Evolutionary conservation across 257 asterid species (phyloP).

Genomic region (Ilex asprella): DNA sequence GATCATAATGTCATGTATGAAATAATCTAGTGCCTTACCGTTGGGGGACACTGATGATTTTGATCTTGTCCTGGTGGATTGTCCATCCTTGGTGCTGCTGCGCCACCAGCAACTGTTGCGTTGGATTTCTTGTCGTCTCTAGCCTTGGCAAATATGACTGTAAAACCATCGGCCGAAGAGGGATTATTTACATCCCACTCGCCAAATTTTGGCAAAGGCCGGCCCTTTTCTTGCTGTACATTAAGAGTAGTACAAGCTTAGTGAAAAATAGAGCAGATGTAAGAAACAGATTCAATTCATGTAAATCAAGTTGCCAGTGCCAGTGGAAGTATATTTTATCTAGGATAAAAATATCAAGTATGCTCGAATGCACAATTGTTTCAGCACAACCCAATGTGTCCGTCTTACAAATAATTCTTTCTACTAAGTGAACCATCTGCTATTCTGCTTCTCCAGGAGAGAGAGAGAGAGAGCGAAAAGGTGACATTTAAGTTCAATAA

Average conservation of each 20-base stretch:
- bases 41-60: constrained; percentile 1
- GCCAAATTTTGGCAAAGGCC: constrained; percentile 45
- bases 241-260: too few relatives aligned
- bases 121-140: constrained; percentile 42
- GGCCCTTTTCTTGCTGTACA: constrained; percentile 25
- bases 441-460: too few relatives aligned
- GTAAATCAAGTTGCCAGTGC: not conserved
- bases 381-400: too few relatives aligned
- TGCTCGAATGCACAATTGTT: too few relatives aligned
- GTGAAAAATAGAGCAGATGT: too few relatives aligned
- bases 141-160: constrained; percentile 44
- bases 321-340: too few relatives aligned
- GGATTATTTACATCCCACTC: constrained; percentile 50
- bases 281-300: not conserved
- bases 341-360: too few relatives aligned
- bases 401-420: too few relatives aligned
- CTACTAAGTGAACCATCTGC: too few relatives aligned
- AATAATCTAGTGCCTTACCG: constrained; percentile 5
- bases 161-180: constrained; percentile 44
- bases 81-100: constrained; percentile 1
- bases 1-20: too few relatives aligned
- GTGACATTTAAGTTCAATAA: too few relatives aligned
- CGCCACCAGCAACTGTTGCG: constrained; percentile 12
- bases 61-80: constrained; percentile 3
- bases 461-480: too few relatives aligned